These are phyloP conservation scores for Termitomyces sp. DNA, from an alignment of 1,284 basidiomycete species.

Conservation along the genomic window DNA sequence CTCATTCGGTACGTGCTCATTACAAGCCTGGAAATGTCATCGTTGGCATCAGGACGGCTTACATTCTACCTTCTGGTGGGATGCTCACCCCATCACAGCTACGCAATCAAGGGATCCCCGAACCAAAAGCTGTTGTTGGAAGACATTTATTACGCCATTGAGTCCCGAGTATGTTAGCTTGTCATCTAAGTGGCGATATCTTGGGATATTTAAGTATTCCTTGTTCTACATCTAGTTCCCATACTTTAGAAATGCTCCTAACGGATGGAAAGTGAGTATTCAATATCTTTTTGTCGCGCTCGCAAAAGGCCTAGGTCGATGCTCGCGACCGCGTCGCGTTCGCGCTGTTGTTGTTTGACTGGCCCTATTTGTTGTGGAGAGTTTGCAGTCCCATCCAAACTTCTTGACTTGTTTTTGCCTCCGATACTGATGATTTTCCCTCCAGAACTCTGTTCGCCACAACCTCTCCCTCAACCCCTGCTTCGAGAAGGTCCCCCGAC, in stretches of 20 bases:
- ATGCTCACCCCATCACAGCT: conserved; percentile 38
- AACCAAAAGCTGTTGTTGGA: conserved; percentile 77
- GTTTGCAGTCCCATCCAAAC: conserved; percentile 39
- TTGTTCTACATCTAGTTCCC: conserved; percentile 54
- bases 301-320: neutral
- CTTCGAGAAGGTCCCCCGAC: conserved; percentile 87
- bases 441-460: conserved; percentile 89
- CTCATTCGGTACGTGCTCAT: conserved; percentile 64
- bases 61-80: conserved; percentile 1
- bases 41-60: neutral
- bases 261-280: conserved; percentile 75
- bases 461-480: conserved; percentile 92
- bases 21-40: neutral
- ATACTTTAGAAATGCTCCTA: conserved; percentile 75
- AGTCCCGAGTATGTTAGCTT: conserved; percentile 60
- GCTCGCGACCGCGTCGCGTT: conserved; percentile 35
- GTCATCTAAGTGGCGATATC: conserved; percentile 9
- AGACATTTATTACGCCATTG: conserved; percentile 85
- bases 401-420: conserved; percentile 14
- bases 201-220: conserved; percentile 14
- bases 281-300: conserved; percentile 9
- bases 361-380: conserved; percentile 46
- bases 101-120: conserved; percentile 83
- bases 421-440: conserved; percentile 18
- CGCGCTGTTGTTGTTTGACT: conserved; percentile 57